A percentile compares a stretch with the other conserved stretches of the same genome.
Conservation (phyloP, 2,329 filamentous ascomycete species). For the Fusarium papillatum region DNA sequence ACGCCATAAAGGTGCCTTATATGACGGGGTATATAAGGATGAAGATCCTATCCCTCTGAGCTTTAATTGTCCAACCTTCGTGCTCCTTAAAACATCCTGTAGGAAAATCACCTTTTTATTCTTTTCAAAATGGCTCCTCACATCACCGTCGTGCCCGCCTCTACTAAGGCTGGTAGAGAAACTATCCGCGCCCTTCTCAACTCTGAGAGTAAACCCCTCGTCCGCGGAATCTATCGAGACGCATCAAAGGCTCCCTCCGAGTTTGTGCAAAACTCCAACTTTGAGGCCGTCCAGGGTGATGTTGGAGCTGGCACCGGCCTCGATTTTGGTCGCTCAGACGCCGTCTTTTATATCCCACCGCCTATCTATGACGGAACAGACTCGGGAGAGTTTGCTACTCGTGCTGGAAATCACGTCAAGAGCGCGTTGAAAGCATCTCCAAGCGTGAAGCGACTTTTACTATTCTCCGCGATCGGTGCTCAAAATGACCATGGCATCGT, state of each 20-base stretch:
- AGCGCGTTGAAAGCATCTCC: slow-evolving; percentile 28
- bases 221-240: slow-evolving; percentile 49
- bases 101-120: background rate
- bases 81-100: rapidly evolving
- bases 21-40: background rate
- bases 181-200: slow-evolving; percentile 44
- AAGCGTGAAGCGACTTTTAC: slow-evolving; percentile 31
- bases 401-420: slow-evolving; percentile 41
- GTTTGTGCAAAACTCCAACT: slow-evolving; percentile 42
- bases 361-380: slow-evolving; percentile 43
- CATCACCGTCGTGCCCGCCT: slow-evolving; percentile 49
- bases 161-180: slow-evolving; percentile 44
- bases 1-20: background rate
- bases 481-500: slow-evolving; percentile 47
- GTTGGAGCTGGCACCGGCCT: slow-evolving; percentile 39
- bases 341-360: slow-evolving; percentile 50
- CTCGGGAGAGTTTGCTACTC: slow-evolving; percentile 35
- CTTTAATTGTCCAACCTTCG: background rate
- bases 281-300: slow-evolving; percentile 45
- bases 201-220: slow-evolving; percentile 23
- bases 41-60: background rate
- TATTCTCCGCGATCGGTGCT: slow-evolving; percentile 46
- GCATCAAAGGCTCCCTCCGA: slow-evolving; percentile 43
- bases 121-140: slow-evolving; percentile 39
- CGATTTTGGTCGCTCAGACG: slow-evolving; percentile 45